phyloP scores from a whole-genome alignment of 768 basidiomycete species.

The Auricularia sp. region DNA sequence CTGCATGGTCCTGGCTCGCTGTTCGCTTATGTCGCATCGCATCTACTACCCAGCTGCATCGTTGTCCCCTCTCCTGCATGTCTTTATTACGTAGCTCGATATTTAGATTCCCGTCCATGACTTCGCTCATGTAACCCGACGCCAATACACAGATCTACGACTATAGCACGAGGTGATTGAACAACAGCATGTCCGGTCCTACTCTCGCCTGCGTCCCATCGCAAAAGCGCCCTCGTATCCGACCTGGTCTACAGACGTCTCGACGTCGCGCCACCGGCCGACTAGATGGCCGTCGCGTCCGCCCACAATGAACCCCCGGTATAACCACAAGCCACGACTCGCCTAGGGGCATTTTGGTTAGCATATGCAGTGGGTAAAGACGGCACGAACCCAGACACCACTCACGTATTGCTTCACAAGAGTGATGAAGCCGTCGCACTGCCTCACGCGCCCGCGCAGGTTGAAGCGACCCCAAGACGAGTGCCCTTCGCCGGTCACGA shows the following conservation, averaged over 20 bases:
- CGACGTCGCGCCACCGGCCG: constrained; percentile 81
- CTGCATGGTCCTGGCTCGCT: background rate
- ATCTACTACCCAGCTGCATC: background rate
- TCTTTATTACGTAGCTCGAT: no score
- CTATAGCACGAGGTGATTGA: no score
- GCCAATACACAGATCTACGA: no score
- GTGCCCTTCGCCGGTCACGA: constrained; percentile 77
- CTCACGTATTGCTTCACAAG: constrained; percentile 79
- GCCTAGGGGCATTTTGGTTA: constrained; percentile 22
- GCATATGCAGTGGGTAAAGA: constrained; percentile 1
- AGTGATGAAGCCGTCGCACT: constrained; percentile 71
- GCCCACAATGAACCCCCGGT: constrained; percentile 74
- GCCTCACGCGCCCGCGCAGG: constrained; percentile 67
- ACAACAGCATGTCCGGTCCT: background rate
- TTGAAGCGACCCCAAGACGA: constrained; percentile 88
- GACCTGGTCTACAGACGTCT: constrained; percentile 47
- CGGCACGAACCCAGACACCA: constrained; percentile 5
- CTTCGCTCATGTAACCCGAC: no score
- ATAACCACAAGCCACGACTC: constrained; percentile 76
- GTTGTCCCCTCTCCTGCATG: no score
- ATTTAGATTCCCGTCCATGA: no score
- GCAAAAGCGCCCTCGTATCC: constrained; percentile 84
- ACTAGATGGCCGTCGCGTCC: constrained; percentile 59
- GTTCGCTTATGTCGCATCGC: background rate
- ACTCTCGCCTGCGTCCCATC: background rate